These are phyloP conservation scores for Cucurbita argyrosperma DNA, from an alignment of 306 rosid genomes.

Conservation along the genomic window DNA sequence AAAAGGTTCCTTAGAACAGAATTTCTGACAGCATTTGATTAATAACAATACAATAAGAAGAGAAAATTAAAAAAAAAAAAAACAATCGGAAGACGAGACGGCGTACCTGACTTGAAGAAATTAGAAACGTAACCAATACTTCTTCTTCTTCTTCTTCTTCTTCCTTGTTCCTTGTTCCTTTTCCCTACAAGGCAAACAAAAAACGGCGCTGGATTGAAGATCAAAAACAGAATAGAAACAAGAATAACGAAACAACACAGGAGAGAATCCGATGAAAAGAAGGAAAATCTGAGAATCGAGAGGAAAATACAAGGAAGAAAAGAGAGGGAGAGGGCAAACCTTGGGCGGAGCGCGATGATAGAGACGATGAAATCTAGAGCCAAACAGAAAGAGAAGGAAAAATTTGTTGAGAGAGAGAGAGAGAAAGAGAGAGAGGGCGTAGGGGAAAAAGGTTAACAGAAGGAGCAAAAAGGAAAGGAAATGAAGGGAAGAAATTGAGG, in stretches of 20 bases:
- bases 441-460: neutral
- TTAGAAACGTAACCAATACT: neutral
- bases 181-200: neutral
- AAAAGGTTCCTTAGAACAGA: neutral
- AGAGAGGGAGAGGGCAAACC: neutral
- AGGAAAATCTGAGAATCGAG: neutral
- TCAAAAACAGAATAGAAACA: neutral
- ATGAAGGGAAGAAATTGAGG: neutral
- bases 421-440: neutral
- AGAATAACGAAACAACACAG: neutral
- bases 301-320: neutral
- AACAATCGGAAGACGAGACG: neutral
- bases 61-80: neutral
- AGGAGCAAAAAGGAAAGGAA: constrained; percentile 9
- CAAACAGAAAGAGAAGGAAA: neutral
- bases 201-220: neutral
- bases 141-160: neutral
- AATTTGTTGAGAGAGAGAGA: neutral
- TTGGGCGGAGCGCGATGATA: neutral
- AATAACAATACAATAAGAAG: neutral
- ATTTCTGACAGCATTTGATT: neutral
- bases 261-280: neutral
- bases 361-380: constrained; percentile 4
- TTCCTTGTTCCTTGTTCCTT: neutral
- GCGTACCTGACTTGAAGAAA: constrained; percentile 10